Evolutionary conservation across 2,329 filamentous ascomycete genomes (phyloP).

Genomic region (Chlorencoelia australis): DNA sequence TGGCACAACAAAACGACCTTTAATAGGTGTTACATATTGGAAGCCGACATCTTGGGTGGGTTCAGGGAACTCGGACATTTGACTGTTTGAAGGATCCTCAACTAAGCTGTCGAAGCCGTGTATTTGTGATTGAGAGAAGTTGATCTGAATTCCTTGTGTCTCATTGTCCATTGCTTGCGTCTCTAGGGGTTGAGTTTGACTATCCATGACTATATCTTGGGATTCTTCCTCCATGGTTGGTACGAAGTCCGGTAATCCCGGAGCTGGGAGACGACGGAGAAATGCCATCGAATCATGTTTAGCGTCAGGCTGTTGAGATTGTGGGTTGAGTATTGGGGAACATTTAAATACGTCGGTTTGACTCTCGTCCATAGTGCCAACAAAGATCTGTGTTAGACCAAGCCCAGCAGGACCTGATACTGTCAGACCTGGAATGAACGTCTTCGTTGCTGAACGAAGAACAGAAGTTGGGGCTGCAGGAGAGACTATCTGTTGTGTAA

Average conservation of each 20-base stretch:
- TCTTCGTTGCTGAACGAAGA: constrained; percentile 58
- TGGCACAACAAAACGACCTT: constrained; percentile 52
- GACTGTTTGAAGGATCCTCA: constrained; percentile 37
- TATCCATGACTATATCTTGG: constrained; percentile 38
- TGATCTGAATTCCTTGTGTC: constrained; percentile 37
- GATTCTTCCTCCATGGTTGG: constrained; percentile 33
- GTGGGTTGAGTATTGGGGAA: constrained; percentile 3
- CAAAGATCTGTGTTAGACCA: constrained; percentile 82
- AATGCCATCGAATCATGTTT: constrained; percentile 38
- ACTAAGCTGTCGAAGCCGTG: constrained; percentile 48
- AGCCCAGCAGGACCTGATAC: constrained; percentile 52
- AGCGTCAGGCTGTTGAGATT: constrained; percentile 20
- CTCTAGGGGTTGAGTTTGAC: constrained; percentile 33
- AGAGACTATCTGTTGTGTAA: constrained; percentile 37
- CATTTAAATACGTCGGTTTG: constrained; percentile 29
- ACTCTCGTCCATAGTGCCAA: constrained; percentile 70
- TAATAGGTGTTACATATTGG: constrained; percentile 60
- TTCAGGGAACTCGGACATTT: constrained; percentile 60
- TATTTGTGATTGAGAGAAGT: constrained; percentile 51
- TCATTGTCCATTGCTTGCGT: constrained; percentile 31
- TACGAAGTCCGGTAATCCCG: constrained; percentile 36
- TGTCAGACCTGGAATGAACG: constrained; percentile 59
- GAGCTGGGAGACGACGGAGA: constrained; percentile 40
- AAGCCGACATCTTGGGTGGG: constrained; percentile 77
- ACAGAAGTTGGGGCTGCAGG: constrained; percentile 48